These are phyloP conservation scores for Ophiostoma australiae DNA, from an alignment of 2,329 filamentous ascomycete genomes.

Conservation along the genomic window DNA sequence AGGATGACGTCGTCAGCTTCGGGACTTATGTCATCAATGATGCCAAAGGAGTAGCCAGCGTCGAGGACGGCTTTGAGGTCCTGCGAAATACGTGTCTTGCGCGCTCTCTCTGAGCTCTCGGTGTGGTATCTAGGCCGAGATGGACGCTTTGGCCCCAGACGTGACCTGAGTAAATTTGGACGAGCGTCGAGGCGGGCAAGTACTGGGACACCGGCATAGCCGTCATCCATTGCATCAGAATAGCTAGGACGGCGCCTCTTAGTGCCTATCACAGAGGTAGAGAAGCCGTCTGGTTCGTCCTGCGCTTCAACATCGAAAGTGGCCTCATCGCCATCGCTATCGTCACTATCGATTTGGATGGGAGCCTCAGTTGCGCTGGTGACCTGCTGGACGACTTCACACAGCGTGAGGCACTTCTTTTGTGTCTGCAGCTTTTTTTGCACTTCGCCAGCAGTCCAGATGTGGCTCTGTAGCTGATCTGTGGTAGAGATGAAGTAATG, in stretches of 20 bases:
- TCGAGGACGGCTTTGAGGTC: constrained; percentile 59
- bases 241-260: not conserved
- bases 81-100: constrained; percentile 38
- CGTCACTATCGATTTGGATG: not conserved
- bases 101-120: too few species aligned
- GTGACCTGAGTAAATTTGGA: not conserved
- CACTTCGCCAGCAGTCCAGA: not conserved
- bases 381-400: not conserved
- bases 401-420: not conserved
- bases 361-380: not conserved
- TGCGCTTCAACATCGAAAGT: not conserved
- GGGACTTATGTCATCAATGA: constrained; percentile 47
- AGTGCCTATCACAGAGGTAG: not conserved
- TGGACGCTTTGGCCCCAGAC: not conserved
- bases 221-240: not conserved
- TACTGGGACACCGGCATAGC: not conserved
- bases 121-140: not conserved
- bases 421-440: not conserved
- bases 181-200: not conserved
- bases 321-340: constrained; percentile 27
- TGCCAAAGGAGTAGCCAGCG: constrained; percentile 66
- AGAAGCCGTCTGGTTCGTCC: not conserved
- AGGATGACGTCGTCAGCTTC: constrained; percentile 46
- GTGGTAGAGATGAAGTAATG: constrained; percentile 1
- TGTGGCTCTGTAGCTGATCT: not conserved